Conservation (phyloP, 768 basidiomycete species). For the Baorangia bicolor region DNA sequence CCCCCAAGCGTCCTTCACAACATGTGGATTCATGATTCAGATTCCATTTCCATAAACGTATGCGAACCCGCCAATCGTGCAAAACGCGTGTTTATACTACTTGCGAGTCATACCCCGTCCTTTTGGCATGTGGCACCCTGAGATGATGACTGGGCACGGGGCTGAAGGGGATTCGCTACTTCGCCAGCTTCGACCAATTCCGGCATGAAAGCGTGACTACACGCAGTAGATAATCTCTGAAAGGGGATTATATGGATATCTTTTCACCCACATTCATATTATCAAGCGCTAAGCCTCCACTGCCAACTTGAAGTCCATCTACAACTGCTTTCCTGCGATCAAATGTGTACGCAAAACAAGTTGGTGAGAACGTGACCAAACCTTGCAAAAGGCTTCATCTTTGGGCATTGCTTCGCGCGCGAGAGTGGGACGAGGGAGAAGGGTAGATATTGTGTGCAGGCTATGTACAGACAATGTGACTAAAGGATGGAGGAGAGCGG, state of each 20-base stretch:
- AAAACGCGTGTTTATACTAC: not conserved
- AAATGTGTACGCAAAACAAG: not conserved
- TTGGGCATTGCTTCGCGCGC: too few species aligned
- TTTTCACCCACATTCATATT: not conserved
- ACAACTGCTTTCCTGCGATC: not conserved
- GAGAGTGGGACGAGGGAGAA: too few species aligned
- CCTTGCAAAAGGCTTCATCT: too few species aligned
- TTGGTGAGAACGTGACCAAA: too few species aligned
- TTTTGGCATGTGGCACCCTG: not conserved
- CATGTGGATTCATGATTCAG: not conserved
- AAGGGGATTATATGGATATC: not conserved
- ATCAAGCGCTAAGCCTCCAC: too few species aligned
- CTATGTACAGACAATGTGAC: too few species aligned
- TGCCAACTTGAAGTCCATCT: not conserved
- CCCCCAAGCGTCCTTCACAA: not conserved
- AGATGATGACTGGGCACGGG: not conserved
- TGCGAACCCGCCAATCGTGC: not conserved
- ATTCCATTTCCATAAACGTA: not conserved
- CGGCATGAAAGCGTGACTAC: not conserved
- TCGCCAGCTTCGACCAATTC: not conserved
- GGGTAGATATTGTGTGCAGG: too few species aligned
- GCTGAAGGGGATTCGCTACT: not conserved
- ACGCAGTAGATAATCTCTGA: not conserved
- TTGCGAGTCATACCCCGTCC: not conserved
- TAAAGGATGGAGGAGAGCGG: too few species aligned